These are phyloP conservation scores for Rhizophora apiculata DNA, from an alignment of 345 rosid species.

Conservation along the genomic window DNA sequence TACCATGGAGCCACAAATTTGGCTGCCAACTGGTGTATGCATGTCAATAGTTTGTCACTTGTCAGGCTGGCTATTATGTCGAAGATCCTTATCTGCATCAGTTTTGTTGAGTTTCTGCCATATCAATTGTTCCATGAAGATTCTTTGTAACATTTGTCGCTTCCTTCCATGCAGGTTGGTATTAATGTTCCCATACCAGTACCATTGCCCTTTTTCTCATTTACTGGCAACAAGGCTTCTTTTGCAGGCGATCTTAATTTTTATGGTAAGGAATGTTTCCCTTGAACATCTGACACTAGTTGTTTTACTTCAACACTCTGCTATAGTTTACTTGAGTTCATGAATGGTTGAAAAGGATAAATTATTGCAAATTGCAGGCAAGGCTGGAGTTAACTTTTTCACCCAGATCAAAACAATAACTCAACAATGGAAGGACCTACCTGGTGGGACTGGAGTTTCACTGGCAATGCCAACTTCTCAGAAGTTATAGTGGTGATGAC, in stretches of 20 bases:
- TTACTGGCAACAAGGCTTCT: conserved; percentile 90
- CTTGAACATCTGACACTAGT: background rate
- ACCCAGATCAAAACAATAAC: conserved; percentile 93
- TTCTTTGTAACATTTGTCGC: conserved; percentile 5
- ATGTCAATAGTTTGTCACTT: background rate
- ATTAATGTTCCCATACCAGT: conserved; percentile 97
- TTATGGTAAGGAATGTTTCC: conserved; percentile 54
- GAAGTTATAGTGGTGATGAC: conserved; percentile 33
- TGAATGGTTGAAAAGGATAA: background rate
- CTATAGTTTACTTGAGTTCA: background rate
- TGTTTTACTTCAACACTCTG: background rate
- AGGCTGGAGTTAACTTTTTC: conserved; percentile 90
- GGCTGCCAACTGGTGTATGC: no score
- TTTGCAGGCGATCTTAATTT: conserved; percentile 96
- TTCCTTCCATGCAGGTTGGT: conserved; percentile 56
- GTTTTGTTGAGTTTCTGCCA: no score
- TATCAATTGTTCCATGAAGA: background rate
- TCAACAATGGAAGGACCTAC: conserved; percentile 95
- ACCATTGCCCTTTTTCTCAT: conserved; percentile 94
- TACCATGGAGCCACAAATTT: background rate
- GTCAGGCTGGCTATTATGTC: background rate
- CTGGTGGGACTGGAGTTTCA: conserved; percentile 61
- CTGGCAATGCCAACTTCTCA: conserved; percentile 99
- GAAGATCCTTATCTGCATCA: background rate
- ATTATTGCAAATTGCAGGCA: conserved; percentile 49